These are phyloP conservation scores for Protomyces inundatus DNA, from an alignment of 1,139 yeast genomes.

Conservation along the genomic window DNA sequence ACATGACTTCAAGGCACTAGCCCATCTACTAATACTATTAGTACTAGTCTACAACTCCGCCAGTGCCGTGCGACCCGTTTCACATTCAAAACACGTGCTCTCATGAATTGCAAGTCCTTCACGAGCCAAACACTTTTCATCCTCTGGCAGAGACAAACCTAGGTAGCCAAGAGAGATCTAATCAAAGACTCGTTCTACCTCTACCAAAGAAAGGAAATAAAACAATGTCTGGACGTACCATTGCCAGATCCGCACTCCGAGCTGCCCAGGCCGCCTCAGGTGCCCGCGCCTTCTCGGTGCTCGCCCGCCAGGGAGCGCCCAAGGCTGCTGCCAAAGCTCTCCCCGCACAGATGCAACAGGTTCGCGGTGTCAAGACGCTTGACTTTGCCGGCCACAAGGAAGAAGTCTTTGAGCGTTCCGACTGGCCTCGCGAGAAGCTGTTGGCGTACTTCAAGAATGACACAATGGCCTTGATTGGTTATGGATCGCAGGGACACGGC, in stretches of 20 bases:
- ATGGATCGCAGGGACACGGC: constrained; percentile 99
- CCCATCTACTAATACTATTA: neutral
- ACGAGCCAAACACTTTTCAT: too few species aligned
- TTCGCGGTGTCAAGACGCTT: constrained; percentile 90
- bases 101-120: too few species aligned
- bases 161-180: neutral
- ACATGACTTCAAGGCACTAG: neutral
- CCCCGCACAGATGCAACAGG: constrained; percentile 35
- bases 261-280: constrained; percentile 37
- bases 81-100: too few species aligned
- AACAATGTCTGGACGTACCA: neutral
- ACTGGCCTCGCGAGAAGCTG: constrained; percentile 98
- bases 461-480: constrained; percentile 94
- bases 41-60: neutral
- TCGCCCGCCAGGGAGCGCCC: constrained; percentile 35
- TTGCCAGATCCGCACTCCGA: constrained; percentile 33
- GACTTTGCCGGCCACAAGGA: constrained; percentile 95
- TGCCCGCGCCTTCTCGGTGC: constrained; percentile 31
- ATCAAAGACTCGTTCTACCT: neutral
- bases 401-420: constrained; percentile 90
- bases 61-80: neutral
- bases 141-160: neutral
- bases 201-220: neutral
- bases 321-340: constrained; percentile 33
- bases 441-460: constrained; percentile 95